Evolutionary conservation across 192 early-diverging fungal species (phyloP).

Genomic region (Pilaira anomala): DNA sequence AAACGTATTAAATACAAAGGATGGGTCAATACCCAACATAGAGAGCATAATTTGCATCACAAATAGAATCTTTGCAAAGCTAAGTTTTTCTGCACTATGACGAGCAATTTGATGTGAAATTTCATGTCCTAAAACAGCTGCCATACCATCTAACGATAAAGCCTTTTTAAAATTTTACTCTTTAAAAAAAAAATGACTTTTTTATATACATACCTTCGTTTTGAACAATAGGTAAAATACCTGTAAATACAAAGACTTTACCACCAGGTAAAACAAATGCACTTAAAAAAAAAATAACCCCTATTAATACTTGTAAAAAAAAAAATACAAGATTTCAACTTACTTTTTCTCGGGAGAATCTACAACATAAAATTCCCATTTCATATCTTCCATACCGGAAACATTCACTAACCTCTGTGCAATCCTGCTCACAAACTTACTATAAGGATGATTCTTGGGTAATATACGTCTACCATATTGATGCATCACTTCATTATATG

Average conservation of each 20-base stretch:
- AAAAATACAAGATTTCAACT: constrained; percentile 11
- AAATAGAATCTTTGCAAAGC: constrained; percentile 60
- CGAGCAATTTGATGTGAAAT: constrained; percentile 90
- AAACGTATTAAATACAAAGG: constrained; percentile 52
- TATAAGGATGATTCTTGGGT: constrained; percentile 58
- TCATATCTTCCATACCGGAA: constrained; percentile 62
- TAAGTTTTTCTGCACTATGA: constrained; percentile 89
- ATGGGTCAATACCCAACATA: constrained; percentile 66
- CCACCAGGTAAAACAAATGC: constrained; percentile 95
- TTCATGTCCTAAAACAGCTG: constrained; percentile 93
- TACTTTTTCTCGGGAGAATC: constrained; percentile 72
- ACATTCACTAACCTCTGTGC: constrained; percentile 69
- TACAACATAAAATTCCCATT: constrained; percentile 95
- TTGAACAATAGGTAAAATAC: constrained; percentile 75
- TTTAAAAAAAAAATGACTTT: not conserved
- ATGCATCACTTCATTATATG: constrained; percentile 66
- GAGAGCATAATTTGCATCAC: constrained; percentile 57
- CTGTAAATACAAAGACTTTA: constrained; percentile 97
- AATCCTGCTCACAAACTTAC: constrained; percentile 64
- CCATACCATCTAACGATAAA: constrained; percentile 65
- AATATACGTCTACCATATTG: constrained; percentile 68
- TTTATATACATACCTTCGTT: constrained; percentile 51
- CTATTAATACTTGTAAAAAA: too few species aligned
- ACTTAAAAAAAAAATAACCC: constrained; percentile 25
- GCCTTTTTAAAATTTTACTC: not conserved